Evolutionary conservation across 305 asterid species (phyloP), one percentile per base, ranked within the genome.

Genomic region (Caryopteris hybrid): DNA sequence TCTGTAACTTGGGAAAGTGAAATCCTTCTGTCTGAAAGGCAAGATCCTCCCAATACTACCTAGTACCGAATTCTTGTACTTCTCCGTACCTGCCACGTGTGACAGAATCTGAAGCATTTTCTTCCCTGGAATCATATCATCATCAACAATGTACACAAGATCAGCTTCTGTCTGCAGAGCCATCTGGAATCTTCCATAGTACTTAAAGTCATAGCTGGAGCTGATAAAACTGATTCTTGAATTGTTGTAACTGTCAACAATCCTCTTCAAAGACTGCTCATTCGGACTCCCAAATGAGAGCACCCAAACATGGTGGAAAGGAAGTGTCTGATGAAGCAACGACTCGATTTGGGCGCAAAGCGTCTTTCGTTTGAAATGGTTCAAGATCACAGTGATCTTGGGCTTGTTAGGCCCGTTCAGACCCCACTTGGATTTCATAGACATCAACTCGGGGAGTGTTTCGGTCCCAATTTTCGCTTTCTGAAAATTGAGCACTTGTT

Each of bases 41-140:
- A 93, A 71, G 46, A 93, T 88, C 84, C 97, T 80, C 12, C 99
- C 97, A 10, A 93, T 93, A 10, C 99, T 93, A 0, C 99, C 99
- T 6, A 93, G 72, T 10, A 93, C 95, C 2, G 97, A 81, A 45
- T 90, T 90, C 77, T 81, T 58, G 23, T 92, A 92, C 82, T 92
- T 92, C 0, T 88, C 94, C 1, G 94, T 92, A 9, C 98, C 98
- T 0, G 95, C 92, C 0, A 83, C 94, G 7, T 90, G 98, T 0
- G 96, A 80, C 73, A 92, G 33, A 11, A 90, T 87, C 76, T 90
- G 83, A 59, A 90, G 68, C 99, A 93, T 90, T 53, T 85, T 90
- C 46, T 16, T 82, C 0, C 99, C 97, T 0, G 99, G 99, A 17
- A 93, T 90, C 99, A 93, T 93, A 25, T 93, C 97, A 51, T 93